Conservation (phyloP, 148 eudicot genomes). For the Rhododendron williamsianum region DNA sequence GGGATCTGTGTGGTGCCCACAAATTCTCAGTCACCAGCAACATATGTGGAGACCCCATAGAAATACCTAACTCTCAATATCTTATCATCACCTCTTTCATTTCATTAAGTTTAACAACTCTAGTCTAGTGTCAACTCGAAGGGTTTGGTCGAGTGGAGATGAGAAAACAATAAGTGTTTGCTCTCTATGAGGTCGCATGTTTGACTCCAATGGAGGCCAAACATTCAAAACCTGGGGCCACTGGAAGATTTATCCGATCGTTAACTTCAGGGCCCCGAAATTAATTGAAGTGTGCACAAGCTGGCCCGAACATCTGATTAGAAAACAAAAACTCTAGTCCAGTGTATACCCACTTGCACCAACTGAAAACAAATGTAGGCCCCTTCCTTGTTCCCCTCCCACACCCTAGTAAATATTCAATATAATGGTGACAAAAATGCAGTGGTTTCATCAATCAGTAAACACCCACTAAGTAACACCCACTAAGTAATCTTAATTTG, state of each 20-base stretch:
- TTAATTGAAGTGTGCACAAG: neutral
- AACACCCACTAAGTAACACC: neutral
- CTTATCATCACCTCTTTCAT: constrained; percentile 6
- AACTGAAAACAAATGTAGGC: neutral
- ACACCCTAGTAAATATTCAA: neutral
- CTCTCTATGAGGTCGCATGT: neutral
- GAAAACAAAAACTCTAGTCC: too few relatives aligned
- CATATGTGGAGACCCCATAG: neutral
- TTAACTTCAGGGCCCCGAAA: neutral
- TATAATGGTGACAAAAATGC: neutral
- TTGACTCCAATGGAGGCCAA: neutral
- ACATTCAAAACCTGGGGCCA: neutral
- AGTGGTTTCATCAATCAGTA: neutral
- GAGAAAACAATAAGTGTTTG: neutral
- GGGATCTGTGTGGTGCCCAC: neutral
- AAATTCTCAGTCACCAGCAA: neutral
- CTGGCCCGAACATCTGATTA: neutral
- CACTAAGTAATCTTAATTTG: neutral
- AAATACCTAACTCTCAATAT: constrained; percentile 9
- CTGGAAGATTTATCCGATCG: too few relatives aligned
- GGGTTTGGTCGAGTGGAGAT: neutral
- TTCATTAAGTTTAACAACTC: neutral
- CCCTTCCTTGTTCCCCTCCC: neutral
- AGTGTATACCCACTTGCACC: neutral
- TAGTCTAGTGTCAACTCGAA: neutral